Evolutionary conservation across 805 yeast genomes (phyloP).

Genomic region (Candida yuanshanica): DNA sequence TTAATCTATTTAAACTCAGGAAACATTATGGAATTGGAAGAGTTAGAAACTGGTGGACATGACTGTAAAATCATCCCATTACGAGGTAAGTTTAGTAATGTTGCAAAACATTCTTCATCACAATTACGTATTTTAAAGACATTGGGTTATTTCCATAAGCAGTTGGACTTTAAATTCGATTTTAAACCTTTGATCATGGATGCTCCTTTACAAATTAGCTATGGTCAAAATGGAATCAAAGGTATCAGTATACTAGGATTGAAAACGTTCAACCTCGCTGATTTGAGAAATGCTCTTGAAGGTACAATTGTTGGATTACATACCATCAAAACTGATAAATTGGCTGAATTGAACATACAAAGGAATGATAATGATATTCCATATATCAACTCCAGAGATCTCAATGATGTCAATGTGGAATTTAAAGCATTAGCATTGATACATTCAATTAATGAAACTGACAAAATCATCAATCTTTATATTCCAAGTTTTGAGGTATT

Average conservation of each 20-base stretch:
- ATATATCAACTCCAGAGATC: slow-evolving; percentile 11
- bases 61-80: slow-evolving; percentile 28
- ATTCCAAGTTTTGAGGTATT: slow-evolving; percentile 35
- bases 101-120: slow-evolving; percentile 37
- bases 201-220: slow-evolving; percentile 38
- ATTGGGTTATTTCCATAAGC: slow-evolving; percentile 49
- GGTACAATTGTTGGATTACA: slow-evolving; percentile 32
- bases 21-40: slow-evolving; percentile 21
- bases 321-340: slow-evolving; percentile 9
- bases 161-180: slow-evolving; percentile 25
- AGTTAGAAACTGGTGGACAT: slow-evolving; percentile 20
- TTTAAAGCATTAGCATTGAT: slow-evolving; percentile 54
- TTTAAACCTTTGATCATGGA: slow-evolving; percentile 36
- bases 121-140: slow-evolving; percentile 48
- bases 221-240: slow-evolving; percentile 30
- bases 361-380: slow-evolving; percentile 21
- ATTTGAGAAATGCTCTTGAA: slow-evolving; percentile 29
- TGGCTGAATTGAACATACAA: slow-evolving; percentile 14
- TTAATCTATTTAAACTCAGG: slow-evolving; percentile 50
- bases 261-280: slow-evolving; percentile 26
- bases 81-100: slow-evolving; percentile 28
- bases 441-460: slow-evolving; percentile 51
- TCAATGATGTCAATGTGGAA: slow-evolving; percentile 7
- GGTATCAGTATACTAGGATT: slow-evolving; percentile 33
- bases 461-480: slow-evolving; percentile 46